These are phyloP conservation scores for Trichoderma reesei DNA, from an alignment of 495 filamentous ascomycete genomes.

Conservation along the genomic window DNA sequence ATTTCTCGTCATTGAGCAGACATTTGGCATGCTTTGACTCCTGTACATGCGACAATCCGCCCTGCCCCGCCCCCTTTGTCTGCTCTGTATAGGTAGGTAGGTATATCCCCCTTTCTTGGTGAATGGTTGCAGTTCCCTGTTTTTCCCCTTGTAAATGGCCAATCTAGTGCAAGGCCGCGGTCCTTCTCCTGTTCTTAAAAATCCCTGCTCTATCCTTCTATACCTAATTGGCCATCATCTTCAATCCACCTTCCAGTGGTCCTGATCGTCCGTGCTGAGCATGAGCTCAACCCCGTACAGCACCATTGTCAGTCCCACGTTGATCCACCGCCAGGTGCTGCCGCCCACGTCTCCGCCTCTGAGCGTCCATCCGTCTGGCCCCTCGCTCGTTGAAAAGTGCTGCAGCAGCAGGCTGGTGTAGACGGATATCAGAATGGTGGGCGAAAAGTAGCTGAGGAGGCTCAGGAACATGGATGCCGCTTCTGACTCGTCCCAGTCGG, in stretches of 20 bases:
- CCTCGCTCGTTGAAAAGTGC: conserved; percentile 67
- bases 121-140: not conserved
- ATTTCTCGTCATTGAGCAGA: not conserved
- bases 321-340: conserved; percentile 88
- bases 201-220: not conserved
- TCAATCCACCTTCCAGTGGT: conserved; percentile 94
- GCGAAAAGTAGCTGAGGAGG: conserved; percentile 83
- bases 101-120: not conserved
- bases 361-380: conserved; percentile 73
- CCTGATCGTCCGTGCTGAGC: conserved; percentile 66
- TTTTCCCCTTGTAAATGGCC: not conserved
- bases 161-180: not conserved
- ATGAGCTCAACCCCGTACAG: conserved; percentile 84
- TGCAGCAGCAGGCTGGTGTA: conserved; percentile 97
- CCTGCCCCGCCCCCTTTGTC: not conserved
- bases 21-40: not conserved
- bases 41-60: not conserved
- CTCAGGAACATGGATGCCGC: conserved; percentile 68
- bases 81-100: not conserved
- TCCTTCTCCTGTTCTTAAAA: not conserved
- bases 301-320: conserved; percentile 75
- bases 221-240: not conserved
- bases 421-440: conserved; percentile 82
- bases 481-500: conserved; percentile 74
- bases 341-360: conserved; percentile 70